A percentile compares a stretch with the other conserved stretches of the same genome.
Conservation (phyloP, 73 alveolate species). For the Urostyla sp. region DNA sequence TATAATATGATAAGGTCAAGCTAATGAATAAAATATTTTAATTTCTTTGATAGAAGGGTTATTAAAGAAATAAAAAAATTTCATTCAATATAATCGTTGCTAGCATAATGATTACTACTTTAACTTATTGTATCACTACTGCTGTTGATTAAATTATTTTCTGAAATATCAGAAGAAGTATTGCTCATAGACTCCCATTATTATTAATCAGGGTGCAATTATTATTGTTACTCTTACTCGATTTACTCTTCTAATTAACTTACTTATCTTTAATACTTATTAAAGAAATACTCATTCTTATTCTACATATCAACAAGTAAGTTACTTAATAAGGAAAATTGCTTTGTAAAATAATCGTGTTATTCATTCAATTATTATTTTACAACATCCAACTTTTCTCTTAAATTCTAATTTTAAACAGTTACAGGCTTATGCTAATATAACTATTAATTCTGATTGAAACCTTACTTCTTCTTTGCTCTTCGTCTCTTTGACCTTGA, state of each 20-base stretch:
- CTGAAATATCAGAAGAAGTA: no score
- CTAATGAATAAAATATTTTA: no score
- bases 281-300: slow-evolving; percentile 43
- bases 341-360: slow-evolving; percentile 35
- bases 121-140: no score
- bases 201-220: no score
- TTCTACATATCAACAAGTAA: slow-evolving; percentile 30
- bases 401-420: not conserved
- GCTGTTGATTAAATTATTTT: no score
- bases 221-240: not conserved
- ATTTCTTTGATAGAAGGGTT: no score
- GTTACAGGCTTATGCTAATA: not conserved
- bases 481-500: slow-evolving; percentile 40
- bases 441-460: not conserved
- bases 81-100: no score
- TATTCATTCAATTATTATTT: slow-evolving; percentile 3
- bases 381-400: not conserved
- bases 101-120: no score
- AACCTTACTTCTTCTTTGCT: not conserved
- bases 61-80: no score
- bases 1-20: no score
- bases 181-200: no score
- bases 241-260: not conserved
- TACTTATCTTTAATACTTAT: not conserved
- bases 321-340: slow-evolving; percentile 11